Evolutionary conservation across 192 early-diverging fungal species (phyloP), one percentile per base, ranked within the genome.

Genomic region (Entomortierella lignicola): DNA sequence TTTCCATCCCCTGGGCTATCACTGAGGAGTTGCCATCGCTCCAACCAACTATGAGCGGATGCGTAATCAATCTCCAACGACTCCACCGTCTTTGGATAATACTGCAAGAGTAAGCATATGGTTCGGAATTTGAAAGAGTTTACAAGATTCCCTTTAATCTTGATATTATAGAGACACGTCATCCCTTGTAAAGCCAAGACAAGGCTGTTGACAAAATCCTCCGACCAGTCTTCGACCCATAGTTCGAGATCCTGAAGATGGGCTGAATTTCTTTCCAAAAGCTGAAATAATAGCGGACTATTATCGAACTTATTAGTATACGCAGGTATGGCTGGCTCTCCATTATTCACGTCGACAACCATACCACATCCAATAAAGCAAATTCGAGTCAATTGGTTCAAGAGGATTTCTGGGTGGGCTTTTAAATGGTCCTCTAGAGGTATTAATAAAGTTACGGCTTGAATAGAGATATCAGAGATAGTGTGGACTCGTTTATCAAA

Each of bases 61-160:
- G 55, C 18, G n/a, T 57, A 57, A 15, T 37, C n/a, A 31, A 57
- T 57, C 55, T 57, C 55, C 30, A 57, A n/a, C 13, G 55, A 57
- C n/a, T 57, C 55, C 29, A 57, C 1, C 31, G 25, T 4, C 3
- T 11, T 8, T 32, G 55, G 55, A n/a, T 57, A 57, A 11, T 6
- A 15, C 32, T 31, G 55, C 7, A 57, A 34, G 55, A 57, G 31
- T 4, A 57, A n/a, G 55, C 1, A 6, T n/a, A 57, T 8, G 30
- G 5, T 5, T 20, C 30, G 29, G 6, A 34, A 1, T 17, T 13
- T 15, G 3, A 57, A 34, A 34, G 32, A 2, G 18, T 17, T 34
- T 12, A 34, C 30, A 12, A 3, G 44, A 15, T 47, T n/a, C n/a
- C 55, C 55, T 15, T 54, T 26, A 57, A 32, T 18, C 17, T 20